phyloP scores from a whole-genome alignment of 768 basidiomycete species.

The Polyporus arcularius region DNA sequence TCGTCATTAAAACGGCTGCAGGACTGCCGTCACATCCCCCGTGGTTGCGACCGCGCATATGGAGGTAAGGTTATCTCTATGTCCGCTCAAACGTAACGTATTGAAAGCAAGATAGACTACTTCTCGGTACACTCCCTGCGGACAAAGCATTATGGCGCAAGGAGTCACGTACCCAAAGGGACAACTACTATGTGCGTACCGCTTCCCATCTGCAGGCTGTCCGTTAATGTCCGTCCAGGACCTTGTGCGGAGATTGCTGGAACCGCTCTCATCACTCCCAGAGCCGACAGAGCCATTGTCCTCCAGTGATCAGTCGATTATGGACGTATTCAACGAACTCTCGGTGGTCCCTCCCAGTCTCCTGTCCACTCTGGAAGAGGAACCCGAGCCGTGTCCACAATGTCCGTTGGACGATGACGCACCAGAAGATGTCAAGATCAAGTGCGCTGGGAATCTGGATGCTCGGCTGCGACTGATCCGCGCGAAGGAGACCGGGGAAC shows the following conservation, averaged over 20 bases:
- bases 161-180: conserved; percentile 60
- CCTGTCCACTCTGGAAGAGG: conserved; percentile 52
- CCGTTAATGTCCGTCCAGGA: conserved; percentile 46
- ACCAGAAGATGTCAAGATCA: conserved; percentile 47
- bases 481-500: conserved; percentile 22
- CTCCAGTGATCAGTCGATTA: conserved; percentile 48
- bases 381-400: conserved; percentile 43
- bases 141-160: conserved; percentile 59
- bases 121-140: conserved; percentile 62
- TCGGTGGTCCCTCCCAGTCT: conserved; percentile 53
- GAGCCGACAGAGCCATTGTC: conserved; percentile 41
- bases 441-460: conserved; percentile 55
- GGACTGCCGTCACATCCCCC: conserved; percentile 74
- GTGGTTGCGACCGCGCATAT: conserved; percentile 76
- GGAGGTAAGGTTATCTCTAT: conserved; percentile 56
- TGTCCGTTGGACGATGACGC: conserved; percentile 56
- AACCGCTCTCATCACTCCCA: conserved; percentile 50
- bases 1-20: conserved; percentile 27
- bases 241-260: conserved; percentile 63
- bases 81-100: conserved; percentile 1
- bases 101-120: conserved; percentile 42
- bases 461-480: conserved; percentile 50
- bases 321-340: conserved; percentile 56
- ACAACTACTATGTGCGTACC: conserved; percentile 70
- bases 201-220: conserved; percentile 2